These are phyloP conservation scores for Coemansia reversa DNA, from an alignment of 192 early-diverging fungal species.

Conservation along the genomic window DNA sequence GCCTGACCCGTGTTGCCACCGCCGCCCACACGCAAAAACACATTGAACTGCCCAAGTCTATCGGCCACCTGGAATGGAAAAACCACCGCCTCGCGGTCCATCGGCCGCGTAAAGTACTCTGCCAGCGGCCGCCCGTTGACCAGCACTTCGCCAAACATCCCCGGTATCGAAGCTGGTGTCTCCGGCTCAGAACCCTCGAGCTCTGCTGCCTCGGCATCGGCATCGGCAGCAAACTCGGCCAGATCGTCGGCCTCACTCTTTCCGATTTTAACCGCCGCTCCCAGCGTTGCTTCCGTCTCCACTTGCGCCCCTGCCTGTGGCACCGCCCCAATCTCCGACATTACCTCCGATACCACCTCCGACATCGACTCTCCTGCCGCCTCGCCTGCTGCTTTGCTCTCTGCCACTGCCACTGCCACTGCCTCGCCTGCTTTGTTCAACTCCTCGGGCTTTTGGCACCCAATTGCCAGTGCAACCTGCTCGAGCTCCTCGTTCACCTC, in stretches of 20 bases:
- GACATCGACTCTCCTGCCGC: constrained; percentile 1
- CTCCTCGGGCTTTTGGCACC: not conserved
- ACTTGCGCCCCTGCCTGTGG: too few relatives aligned
- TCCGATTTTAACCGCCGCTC: not conserved
- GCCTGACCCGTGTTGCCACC: constrained; percentile 86
- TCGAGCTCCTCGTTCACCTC: not conserved
- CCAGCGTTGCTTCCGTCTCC: too few relatives aligned
- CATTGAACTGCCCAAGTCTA: constrained; percentile 78
- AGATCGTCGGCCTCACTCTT: not conserved
- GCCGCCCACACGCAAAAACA: constrained; percentile 77
- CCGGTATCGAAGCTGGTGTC: constrained; percentile 5
- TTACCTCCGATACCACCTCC: not conserved
- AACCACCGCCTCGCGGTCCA: constrained; percentile 68
- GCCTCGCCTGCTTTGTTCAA: not conserved
- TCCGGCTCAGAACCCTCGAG: not conserved
- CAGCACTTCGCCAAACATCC: constrained; percentile 57
- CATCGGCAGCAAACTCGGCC: not conserved
- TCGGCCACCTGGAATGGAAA: constrained; percentile 70
- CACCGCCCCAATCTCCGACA: not conserved
- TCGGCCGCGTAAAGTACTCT: constrained; percentile 69
- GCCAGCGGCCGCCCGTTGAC: constrained; percentile 77
- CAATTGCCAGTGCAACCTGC: not conserved
- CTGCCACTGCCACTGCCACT: too few relatives aligned
- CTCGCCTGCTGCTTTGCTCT: not conserved
- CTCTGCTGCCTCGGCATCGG: not conserved